These are phyloP conservation scores for Tulasnella sp. DNA, from an alignment of 768 basidiomycete species.

Conservation along the genomic window DNA sequence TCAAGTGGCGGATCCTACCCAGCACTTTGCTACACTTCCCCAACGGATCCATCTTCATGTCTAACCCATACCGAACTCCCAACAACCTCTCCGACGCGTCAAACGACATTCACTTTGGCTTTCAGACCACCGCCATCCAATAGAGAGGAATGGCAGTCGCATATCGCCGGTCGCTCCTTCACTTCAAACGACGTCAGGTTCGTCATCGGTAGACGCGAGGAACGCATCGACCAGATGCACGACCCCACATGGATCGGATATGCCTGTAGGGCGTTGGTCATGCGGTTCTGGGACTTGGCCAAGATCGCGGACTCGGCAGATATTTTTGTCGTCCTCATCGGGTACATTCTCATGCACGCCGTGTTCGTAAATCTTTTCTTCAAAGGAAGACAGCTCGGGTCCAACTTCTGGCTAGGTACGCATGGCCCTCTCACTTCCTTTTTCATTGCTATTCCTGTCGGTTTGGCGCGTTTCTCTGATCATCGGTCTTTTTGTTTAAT, in stretches of 20 bases:
- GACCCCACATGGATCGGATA: conserved; percentile 85
- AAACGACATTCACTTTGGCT: conserved; percentile 40
- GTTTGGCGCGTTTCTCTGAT: not conserved
- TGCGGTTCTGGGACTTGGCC: conserved; percentile 78
- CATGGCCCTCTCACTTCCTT: conserved; percentile 18
- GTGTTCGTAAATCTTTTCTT: conserved; percentile 88
- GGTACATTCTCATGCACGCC: conserved; percentile 90
- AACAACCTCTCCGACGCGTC: conserved; percentile 29
- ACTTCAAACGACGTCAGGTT: conserved; percentile 35
- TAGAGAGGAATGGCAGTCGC: conserved; percentile 7
- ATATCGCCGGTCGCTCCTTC: conserved; percentile 5
- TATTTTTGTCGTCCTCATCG: conserved; percentile 85
- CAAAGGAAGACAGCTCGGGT: conserved; percentile 77
- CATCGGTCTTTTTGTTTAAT: not conserved
- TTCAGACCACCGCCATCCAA: conserved; percentile 30
- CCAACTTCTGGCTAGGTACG: conserved; percentile 51
- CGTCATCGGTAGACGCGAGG: conserved; percentile 40
- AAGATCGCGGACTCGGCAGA: conserved; percentile 95
- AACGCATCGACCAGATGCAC: conserved; percentile 61
- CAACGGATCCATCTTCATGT: conserved; percentile 27
- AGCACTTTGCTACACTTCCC: conserved; percentile 40
- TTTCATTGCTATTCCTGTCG: not conserved
- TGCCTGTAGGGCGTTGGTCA: conserved; percentile 59
- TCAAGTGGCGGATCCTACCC: conserved; percentile 27
- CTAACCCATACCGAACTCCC: conserved; percentile 30